Evolutionary conservation across 768 basidiomycete genomes (phyloP).

Genomic region (Lentinula boryana): DNA sequence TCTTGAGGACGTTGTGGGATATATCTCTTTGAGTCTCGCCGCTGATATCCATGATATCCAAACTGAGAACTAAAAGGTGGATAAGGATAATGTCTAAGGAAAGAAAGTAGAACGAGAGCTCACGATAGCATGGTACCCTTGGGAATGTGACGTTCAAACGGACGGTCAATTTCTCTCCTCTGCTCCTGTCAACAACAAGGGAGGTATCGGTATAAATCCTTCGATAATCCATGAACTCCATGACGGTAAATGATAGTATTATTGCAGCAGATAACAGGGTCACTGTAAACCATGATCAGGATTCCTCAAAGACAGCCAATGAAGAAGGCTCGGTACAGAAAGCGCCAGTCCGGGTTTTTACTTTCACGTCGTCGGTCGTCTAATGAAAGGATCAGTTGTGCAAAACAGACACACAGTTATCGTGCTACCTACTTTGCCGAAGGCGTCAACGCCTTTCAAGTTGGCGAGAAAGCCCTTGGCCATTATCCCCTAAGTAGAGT

Average conservation of each 20-base stretch:
- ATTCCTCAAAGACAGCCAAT: not conserved
- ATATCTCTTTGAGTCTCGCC: slow-evolving; percentile 92
- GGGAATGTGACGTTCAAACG: slow-evolving; percentile 93
- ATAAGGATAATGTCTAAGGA: slow-evolving; percentile 1
- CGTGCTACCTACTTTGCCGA: slow-evolving; percentile 80
- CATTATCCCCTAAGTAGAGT: slow-evolving; percentile 38
- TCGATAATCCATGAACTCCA: slow-evolving; percentile 96
- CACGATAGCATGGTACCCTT: slow-evolving; percentile 94
- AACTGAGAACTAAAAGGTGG: slow-evolving; percentile 66
- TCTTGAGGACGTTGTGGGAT: slow-evolving; percentile 84
- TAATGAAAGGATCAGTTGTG: slow-evolving; percentile 22
- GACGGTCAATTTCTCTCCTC: slow-evolving; percentile 92
- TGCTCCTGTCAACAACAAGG: slow-evolving; percentile 88
- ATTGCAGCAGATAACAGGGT: slow-evolving; percentile 89
- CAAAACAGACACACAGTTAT: not conserved
- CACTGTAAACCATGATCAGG: slow-evolving; percentile 45
- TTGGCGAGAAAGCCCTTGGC: slow-evolving; percentile 71
- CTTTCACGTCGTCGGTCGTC: slow-evolving; percentile 99
- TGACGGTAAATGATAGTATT: slow-evolving; percentile 84
- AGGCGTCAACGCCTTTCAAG: slow-evolving; percentile 94
- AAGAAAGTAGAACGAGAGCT: slow-evolving; percentile 25
- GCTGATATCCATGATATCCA: slow-evolving; percentile 98
- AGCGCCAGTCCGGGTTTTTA: slow-evolving; percentile 94
- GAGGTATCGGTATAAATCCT: slow-evolving; percentile 83
- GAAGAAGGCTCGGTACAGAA: slow-evolving; percentile 52